These are phyloP conservation scores for Picochlorum costavermella DNA, from an alignment of 139 green algal species.

Conservation along the genomic window DNA sequence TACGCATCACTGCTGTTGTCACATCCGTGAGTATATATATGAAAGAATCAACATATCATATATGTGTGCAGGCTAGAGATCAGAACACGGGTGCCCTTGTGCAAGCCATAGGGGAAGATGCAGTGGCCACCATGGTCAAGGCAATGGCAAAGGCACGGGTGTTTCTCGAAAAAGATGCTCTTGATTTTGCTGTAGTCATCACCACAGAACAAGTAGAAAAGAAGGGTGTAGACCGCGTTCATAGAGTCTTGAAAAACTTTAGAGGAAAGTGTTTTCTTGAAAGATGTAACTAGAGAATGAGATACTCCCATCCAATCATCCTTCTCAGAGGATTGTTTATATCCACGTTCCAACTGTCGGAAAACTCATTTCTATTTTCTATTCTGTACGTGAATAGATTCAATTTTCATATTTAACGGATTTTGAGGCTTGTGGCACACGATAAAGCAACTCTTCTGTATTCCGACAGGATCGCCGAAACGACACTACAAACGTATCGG, in stretches of 20 bases:
- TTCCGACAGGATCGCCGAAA: background rate
- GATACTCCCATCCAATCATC: background rate
- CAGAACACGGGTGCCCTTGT: conserved; percentile 1
- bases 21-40: no score
- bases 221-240: conserved; percentile 17
- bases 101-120: conserved; percentile 26
- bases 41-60: no score
- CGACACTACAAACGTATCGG: background rate
- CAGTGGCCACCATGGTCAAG: conserved; percentile 26
- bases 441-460: background rate
- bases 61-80: no score
- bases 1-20: background rate
- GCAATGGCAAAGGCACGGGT: conserved; percentile 24
- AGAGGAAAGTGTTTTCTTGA: background rate
- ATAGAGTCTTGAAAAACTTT: background rate
- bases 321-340: background rate
- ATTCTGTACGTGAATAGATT: no score
- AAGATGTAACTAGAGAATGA: background rate
- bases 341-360: no score
- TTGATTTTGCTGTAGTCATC: conserved; percentile 21
- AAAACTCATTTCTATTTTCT: no score
- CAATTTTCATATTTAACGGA: no score
- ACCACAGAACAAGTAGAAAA: conserved; percentile 31
- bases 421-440: no score
- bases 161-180: conserved; percentile 29